Conservation (phyloP, 352 stramenopile species). For the Globisporangium parvum region DNA sequence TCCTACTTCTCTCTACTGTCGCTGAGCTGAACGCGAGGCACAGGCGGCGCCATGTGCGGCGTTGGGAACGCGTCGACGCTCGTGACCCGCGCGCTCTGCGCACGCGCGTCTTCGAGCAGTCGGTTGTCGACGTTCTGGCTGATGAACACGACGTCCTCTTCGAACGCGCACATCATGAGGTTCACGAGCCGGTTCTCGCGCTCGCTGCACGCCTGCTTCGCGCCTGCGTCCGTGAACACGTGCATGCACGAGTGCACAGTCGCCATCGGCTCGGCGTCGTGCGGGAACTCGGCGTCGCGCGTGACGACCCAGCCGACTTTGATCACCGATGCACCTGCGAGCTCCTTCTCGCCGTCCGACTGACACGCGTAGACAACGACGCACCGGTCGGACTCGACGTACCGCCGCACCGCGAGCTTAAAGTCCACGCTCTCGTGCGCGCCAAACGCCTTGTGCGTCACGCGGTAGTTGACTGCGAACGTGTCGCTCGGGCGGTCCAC, state of each 20-base stretch:
- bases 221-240: not conserved
- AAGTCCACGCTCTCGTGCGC: not conserved
- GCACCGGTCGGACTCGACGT: constrained; percentile 7
- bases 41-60: not conserved
- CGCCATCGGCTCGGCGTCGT: not conserved
- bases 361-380: constrained; percentile 7
- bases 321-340: not conserved
- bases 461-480: constrained; percentile 9
- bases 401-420: constrained; percentile 10
- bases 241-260: constrained; percentile 6
- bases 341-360: constrained; percentile 7
- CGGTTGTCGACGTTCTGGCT: constrained; percentile 5
- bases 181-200: constrained; percentile 2
- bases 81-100: not conserved
- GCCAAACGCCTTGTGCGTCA: not conserved
- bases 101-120: constrained; percentile 4
- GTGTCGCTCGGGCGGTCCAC: not conserved
- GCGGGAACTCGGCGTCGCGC: not conserved
- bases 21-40: not conserved
- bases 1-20: no score
- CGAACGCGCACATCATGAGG: constrained; percentile 8
- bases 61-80: not conserved
- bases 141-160: constrained; percentile 7
- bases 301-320: constrained; percentile 2
- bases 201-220: not conserved